A percentile compares a stretch with the other conserved stretches of the same genome.
Evolutionary conservation across 176 grass and related monocot species (phyloP).

Genomic region (Pharus latifolius): DNA sequence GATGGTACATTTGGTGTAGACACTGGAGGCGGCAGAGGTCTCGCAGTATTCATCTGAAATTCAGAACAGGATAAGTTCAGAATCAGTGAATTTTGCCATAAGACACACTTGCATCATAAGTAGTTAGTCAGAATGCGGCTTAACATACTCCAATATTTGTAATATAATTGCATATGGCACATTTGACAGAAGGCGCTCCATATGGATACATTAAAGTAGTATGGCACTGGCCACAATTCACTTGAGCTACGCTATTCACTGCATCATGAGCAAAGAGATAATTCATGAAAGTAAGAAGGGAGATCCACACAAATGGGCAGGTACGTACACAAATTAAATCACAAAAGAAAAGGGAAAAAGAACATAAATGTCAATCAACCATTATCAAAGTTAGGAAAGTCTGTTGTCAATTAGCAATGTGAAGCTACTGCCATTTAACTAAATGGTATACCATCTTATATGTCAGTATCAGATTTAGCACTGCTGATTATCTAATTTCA

Average conservation of each 20-base stretch:
- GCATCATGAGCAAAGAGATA: constrained; percentile 20
- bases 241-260: constrained; percentile 68
- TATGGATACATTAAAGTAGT: constrained; percentile 87
- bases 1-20: constrained; percentile 42
- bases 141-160: constrained; percentile 56
- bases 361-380: too few relatives aligned
- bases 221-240: constrained; percentile 62
- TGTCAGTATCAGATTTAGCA: background rate
- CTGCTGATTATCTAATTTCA: background rate
- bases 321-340: background rate
- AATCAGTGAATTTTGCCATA: background rate
- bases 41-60: constrained; percentile 37
- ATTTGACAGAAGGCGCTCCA: constrained; percentile 86
- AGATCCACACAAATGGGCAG: background rate
- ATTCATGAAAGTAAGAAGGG: background rate
- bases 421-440: background rate
- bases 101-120: constrained; percentile 6
- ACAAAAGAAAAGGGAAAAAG: too few relatives aligned
- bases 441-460: background rate
- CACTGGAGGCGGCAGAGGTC: constrained; percentile 8
- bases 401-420: too few relatives aligned
- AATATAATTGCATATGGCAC: constrained; percentile 74
- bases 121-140: background rate
- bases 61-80: constrained; percentile 12
- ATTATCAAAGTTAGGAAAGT: too few relatives aligned